Percentiles rank a stretch among this genome's conserved stretches.
phyloP scores from a whole-genome alignment of 768 basidiomycete species.

The Phylloporus arenicola region DNA sequence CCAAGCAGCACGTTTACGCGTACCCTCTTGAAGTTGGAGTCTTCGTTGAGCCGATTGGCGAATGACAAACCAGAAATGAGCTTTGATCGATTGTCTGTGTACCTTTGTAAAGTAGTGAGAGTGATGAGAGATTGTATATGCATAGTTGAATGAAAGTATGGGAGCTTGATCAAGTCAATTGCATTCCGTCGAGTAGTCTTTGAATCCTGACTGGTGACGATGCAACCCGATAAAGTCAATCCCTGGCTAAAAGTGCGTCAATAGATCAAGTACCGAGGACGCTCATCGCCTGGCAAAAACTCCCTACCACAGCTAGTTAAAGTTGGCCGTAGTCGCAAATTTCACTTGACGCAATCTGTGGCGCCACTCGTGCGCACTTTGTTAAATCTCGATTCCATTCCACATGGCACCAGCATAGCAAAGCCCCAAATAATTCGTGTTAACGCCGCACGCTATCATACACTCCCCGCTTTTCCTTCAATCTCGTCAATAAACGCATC shows the following conservation, averaged over 20 bases:
- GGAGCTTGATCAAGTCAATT: not conserved
- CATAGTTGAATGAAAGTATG: not conserved
- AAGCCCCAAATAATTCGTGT: not conserved
- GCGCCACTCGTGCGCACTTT: no score
- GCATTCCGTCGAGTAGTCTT: no score
- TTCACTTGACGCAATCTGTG: no score
- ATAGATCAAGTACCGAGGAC: no score
- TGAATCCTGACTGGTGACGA: no score
- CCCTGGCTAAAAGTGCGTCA: no score
- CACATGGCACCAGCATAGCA: no score
- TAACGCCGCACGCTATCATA: not conserved
- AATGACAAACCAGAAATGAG: not conserved
- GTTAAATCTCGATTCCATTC: no score
- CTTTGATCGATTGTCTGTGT: not conserved
- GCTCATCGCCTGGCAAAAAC: no score
- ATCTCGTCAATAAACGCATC: constrained; percentile 69
- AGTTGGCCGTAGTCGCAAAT: no score
- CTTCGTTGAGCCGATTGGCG: not conserved
- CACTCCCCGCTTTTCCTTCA: not conserved
- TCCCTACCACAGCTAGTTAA: no score
- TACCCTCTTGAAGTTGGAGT: not conserved
- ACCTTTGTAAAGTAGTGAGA: not conserved
- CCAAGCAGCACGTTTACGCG: not conserved
- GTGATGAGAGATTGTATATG: not conserved
- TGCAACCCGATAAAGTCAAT: no score